These are phyloP conservation scores for Hippophae tibetana DNA, from an alignment of 306 rosid genomes.

Conservation along the genomic window DNA sequence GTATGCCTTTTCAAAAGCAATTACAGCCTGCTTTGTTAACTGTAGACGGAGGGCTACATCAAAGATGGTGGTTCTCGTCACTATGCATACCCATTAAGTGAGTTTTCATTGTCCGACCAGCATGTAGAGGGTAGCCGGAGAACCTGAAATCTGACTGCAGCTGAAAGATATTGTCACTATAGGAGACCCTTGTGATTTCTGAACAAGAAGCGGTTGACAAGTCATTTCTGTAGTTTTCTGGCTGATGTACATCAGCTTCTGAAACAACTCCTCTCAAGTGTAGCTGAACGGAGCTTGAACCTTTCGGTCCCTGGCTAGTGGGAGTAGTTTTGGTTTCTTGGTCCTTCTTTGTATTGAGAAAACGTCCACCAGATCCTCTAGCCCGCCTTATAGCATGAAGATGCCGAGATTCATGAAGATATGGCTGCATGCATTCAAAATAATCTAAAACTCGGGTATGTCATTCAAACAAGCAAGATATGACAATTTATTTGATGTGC, in stretches of 20 bases:
- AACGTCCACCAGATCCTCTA: constrained; percentile 69
- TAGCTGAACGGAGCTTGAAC: constrained; percentile 16
- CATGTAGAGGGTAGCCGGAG: constrained; percentile 41
- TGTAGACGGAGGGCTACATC: constrained; percentile 21
- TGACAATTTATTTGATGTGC: too few species aligned
- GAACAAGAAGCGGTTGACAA: constrained; percentile 28
- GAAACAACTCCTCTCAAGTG: constrained; percentile 19
- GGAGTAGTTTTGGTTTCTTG: constrained; percentile 21
- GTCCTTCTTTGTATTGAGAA: constrained; percentile 40
- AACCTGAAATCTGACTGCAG: constrained; percentile 30
- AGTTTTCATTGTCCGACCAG: constrained; percentile 24
- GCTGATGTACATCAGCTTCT: constrained; percentile 24
- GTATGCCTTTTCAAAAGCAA: constrained; percentile 17
- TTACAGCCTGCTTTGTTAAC: constrained; percentile 19
- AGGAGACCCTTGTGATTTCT: constrained; percentile 22
- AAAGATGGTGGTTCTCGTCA: constrained; percentile 30
- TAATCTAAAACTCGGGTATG: too few species aligned
- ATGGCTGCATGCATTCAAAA: constrained; percentile 41
- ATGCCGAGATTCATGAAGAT: constrained; percentile 71
- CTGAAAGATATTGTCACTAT: constrained; percentile 20
- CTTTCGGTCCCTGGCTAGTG: constrained; percentile 19
- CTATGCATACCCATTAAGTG: constrained; percentile 20
- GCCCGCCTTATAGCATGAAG: constrained; percentile 64
- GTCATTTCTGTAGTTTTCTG: constrained; percentile 28
- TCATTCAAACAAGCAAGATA: too few species aligned